Percentiles rank a stretch among this genome's conserved stretches.
phyloP scores from a whole-genome alignment of 2,329 filamentous ascomycete genomes.

The Hypomyces perniciosus region DNA sequence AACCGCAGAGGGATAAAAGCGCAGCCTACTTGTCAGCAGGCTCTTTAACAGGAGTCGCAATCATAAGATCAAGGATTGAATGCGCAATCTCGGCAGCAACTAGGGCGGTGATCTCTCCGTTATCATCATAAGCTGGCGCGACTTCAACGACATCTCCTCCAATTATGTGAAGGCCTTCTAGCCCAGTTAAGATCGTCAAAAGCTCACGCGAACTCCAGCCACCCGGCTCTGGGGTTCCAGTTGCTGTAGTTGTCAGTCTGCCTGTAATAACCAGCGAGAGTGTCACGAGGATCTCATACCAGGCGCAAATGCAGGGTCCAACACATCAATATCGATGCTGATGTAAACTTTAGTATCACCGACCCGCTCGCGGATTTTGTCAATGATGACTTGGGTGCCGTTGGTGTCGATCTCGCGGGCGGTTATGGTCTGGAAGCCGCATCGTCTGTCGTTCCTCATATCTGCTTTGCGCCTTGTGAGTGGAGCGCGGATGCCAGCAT shows the following conservation, averaged over 20 bases:
- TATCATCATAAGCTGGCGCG: slow-evolving; percentile 72
- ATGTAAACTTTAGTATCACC: slow-evolving; percentile 71
- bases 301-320: slow-evolving; percentile 52
- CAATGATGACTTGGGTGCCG: slow-evolving; percentile 60
- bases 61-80: slow-evolving; percentile 17
- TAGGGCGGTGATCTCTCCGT: slow-evolving; percentile 69
- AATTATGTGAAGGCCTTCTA: slow-evolving; percentile 73
- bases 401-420: slow-evolving; percentile 66
- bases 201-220: slow-evolving; percentile 82
- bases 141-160: slow-evolving; percentile 85
- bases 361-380: slow-evolving; percentile 60
- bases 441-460: slow-evolving; percentile 18
- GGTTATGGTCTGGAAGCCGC: slow-evolving; percentile 19
- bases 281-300: neutral
- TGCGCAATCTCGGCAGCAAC: slow-evolving; percentile 71
- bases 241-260: slow-evolving; percentile 41
- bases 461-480: slow-evolving; percentile 44
- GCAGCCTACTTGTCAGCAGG: neutral
- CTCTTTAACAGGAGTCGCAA: slow-evolving; percentile 14
- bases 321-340: slow-evolving; percentile 69
- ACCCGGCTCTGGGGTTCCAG: slow-evolving; percentile 77
- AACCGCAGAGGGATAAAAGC: neutral
- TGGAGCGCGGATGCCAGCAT: slow-evolving; percentile 72
- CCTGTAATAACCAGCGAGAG: neutral
- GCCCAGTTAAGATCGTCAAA: slow-evolving; percentile 68